Evolutionary conservation across 768 basidiomycete genomes (phyloP).

Genomic region (Mycena galericulata): DNA sequence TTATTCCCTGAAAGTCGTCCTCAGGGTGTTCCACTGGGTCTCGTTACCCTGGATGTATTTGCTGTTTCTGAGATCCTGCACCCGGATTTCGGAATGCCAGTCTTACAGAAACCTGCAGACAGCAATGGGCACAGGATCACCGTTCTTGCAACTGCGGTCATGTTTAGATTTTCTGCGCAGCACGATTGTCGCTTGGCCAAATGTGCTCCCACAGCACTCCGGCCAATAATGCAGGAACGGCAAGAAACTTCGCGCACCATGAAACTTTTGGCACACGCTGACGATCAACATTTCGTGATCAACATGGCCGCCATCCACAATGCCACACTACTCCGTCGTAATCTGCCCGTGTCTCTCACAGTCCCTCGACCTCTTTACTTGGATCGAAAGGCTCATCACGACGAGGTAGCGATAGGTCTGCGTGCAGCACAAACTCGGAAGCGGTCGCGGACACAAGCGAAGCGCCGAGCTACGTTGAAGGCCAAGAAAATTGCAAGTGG

Average conservation of each 20-base stretch:
- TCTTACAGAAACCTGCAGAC: background rate
- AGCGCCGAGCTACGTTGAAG: background rate
- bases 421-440: background rate
- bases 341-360: background rate
- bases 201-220: conserved; percentile 15
- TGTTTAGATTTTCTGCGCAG: conserved; percentile 31
- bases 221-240: conserved; percentile 24
- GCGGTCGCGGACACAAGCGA: background rate
- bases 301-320: conserved; percentile 27
- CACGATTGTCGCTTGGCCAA: conserved; percentile 30
- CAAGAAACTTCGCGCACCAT: conserved; percentile 16
- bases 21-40: too few species aligned
- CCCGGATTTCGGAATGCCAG: conserved; percentile 8
- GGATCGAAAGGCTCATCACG: background rate
- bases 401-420: background rate
- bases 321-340: background rate
- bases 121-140: background rate
- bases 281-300: conserved; percentile 33
- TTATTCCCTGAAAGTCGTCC: too few species aligned
- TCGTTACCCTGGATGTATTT: background rate
- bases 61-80: background rate
- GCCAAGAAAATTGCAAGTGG: too few species aligned
- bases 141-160: background rate
- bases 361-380: background rate
- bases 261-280: conserved; percentile 9